Conservation (phyloP, 2,329 filamentous ascomycete species). For the Gaeumannomyces tritici region DNA sequence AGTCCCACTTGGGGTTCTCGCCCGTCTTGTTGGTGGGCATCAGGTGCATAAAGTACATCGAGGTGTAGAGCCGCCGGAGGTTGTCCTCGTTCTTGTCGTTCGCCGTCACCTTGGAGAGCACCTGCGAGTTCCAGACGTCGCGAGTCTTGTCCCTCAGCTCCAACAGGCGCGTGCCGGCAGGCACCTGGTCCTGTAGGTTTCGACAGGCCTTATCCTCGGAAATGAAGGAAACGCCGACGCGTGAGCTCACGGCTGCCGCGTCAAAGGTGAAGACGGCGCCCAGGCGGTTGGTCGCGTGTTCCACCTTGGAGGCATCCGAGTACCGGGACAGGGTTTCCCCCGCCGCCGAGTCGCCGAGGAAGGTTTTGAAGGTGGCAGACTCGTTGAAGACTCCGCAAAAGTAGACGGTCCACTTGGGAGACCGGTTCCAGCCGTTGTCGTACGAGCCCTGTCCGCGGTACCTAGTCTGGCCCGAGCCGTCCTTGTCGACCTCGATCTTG, state of each 20-base stretch:
- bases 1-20: constrained; percentile 59
- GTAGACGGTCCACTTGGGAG: constrained; percentile 52
- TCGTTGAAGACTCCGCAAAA: constrained; percentile 50
- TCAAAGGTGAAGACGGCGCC: constrained; percentile 47
- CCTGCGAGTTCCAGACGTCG: constrained; percentile 48
- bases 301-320: constrained; percentile 19
- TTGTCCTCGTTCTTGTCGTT: constrained; percentile 43
- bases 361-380: constrained; percentile 32
- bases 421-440: constrained; percentile 57
- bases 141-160: constrained; percentile 36
- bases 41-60: constrained; percentile 60
- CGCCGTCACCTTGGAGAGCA: constrained; percentile 55
- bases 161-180: constrained; percentile 28
- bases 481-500: constrained; percentile 38
- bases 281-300: constrained; percentile 26
- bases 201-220: constrained; percentile 49
- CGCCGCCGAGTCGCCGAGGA: constrained; percentile 24
- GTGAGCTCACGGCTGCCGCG: constrained; percentile 35
- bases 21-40: constrained; percentile 62
- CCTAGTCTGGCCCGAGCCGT: constrained; percentile 26
- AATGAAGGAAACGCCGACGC: constrained; percentile 61
- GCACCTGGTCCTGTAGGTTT: constrained; percentile 48
- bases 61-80: constrained; percentile 54
- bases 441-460: constrained; percentile 55
- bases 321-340: constrained; percentile 21